Conservation (phyloP, 2,329 filamentous ascomycete genomes). For the Ophiostoma sp. region DNA sequence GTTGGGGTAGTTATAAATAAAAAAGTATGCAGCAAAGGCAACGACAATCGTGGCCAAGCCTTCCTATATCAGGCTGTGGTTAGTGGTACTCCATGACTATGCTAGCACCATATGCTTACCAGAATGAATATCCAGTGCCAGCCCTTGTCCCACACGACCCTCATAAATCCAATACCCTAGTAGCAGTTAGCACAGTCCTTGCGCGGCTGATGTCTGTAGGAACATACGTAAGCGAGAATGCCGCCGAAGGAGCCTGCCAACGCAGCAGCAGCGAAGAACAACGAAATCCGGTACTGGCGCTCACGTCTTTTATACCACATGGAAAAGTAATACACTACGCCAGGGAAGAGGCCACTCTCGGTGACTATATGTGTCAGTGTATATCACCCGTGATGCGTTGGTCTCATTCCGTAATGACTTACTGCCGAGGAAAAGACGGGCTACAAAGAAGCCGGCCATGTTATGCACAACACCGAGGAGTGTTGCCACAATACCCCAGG, state of each 20-base stretch:
- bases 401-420: not conserved
- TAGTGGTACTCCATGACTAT: not conserved
- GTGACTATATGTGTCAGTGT: not conserved
- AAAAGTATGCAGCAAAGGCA: not conserved
- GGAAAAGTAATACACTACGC: not conserved
- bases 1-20: slow-evolving; percentile 1
- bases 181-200: not conserved
- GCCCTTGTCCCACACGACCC: not conserved
- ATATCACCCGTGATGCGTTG: not conserved
- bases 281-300: not conserved
- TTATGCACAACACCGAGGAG: not conserved
- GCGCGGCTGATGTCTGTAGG: too few relatives aligned
- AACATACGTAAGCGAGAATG: not conserved
- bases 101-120: not conserved
- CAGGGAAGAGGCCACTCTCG: not conserved
- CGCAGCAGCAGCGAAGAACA: not conserved
- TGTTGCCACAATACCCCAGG: not conserved
- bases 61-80: not conserved
- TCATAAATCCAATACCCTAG: not conserved
- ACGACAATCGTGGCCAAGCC: not conserved
- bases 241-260: not conserved
- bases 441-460: not conserved
- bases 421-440: not conserved
- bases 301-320: slow-evolving; percentile 6
- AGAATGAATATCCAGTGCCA: slow-evolving; percentile 3